A percentile compares a stretch with the other conserved stretches of the same genome.
Conservation (phyloP, 768 basidiomycete genomes). For the Tephrocybe sp. region DNA sequence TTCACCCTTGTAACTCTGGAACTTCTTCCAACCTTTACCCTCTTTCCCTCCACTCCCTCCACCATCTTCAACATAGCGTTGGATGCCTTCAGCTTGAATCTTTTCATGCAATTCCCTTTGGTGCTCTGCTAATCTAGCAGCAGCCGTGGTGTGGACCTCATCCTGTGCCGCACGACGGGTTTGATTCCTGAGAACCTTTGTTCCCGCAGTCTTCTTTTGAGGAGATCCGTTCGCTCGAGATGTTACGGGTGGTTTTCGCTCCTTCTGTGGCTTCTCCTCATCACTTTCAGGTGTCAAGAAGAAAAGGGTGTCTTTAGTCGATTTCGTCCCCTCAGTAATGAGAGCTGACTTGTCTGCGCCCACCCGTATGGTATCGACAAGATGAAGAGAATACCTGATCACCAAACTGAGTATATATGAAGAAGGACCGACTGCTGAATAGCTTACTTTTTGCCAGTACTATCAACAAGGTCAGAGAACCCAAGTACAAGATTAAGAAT, state of each 20-base stretch:
- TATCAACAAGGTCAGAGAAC: slow-evolving; percentile 79
- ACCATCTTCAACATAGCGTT: slow-evolving; percentile 82
- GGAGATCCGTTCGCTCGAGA: slow-evolving; percentile 68
- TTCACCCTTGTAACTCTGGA: slow-evolving; percentile 97
- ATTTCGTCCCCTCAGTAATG: slow-evolving; percentile 84
- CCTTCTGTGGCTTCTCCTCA: slow-evolving; percentile 56
- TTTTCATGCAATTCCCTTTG: slow-evolving; percentile 79
- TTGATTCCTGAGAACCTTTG: slow-evolving; percentile 88
- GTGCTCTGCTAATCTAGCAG: slow-evolving; percentile 82
- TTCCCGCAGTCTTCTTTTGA: slow-evolving; percentile 68
- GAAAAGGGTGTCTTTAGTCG: slow-evolving; percentile 85
- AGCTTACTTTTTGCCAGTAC: slow-evolving; percentile 72
- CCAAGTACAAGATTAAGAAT: slow-evolving; percentile 83
- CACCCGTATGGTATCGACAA: slow-evolving; percentile 87
- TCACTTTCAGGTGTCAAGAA: slow-evolving; percentile 70
- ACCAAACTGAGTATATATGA: slow-evolving; percentile 4
- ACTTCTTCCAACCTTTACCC: slow-evolving; percentile 92
- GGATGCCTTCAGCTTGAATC: slow-evolving; percentile 78
- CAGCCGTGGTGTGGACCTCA: slow-evolving; percentile 76
- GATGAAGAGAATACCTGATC: slow-evolving; percentile 78
- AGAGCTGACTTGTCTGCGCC: slow-evolving; percentile 63
- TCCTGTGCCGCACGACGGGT: slow-evolving; percentile 86
- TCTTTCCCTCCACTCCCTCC: slow-evolving; percentile 75
- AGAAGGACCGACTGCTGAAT: not conserved
- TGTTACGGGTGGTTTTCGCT: slow-evolving; percentile 51